A percentile compares a stretch with the other conserved stretches of the same genome.
Evolutionary conservation across 441 rosid genomes (phyloP).

Genomic region (Erodium trifolium): DNA sequence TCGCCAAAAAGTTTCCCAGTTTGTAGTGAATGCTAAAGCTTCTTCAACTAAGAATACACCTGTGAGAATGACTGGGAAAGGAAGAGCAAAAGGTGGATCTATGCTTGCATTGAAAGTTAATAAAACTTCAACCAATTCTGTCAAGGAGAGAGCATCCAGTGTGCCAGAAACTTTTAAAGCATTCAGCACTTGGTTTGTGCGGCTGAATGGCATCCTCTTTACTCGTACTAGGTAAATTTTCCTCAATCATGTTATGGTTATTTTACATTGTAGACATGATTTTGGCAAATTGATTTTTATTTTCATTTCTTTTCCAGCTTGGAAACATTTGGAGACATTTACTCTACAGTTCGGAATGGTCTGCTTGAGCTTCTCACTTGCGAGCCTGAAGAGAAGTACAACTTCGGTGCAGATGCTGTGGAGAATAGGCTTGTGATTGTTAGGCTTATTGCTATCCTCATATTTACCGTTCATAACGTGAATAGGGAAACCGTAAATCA

Average conservation of each 20-base stretch:
- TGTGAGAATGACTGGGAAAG: conserved; percentile 5
- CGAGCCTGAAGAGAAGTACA: conserved; percentile 15
- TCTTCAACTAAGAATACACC: conserved; percentile 1
- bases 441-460: conserved; percentile 17
- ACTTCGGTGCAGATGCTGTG: conserved; percentile 17
- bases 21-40: conserved; percentile 14
- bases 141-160: conserved; percentile 8
- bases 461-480: conserved; percentile 19
- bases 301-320: conserved; percentile 9
- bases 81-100: conserved; percentile 15
- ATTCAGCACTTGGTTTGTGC: conserved; percentile 18
- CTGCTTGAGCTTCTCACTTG: conserved; percentile 14
- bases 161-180: conserved; percentile 10
- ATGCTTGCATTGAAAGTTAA: conserved; percentile 12
- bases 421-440: conserved; percentile 19
- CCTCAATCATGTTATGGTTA: background rate
- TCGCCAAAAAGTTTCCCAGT: conserved; percentile 16
- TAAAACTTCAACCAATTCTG: conserved; percentile 6
- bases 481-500: conserved; percentile 18
- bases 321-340: conserved; percentile 19
- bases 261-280: background rate
- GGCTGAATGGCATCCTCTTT: conserved; percentile 20
- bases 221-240: conserved; percentile 18
- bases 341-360: conserved; percentile 13
- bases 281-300: conserved; percentile 1